Base-by-base conservation (phyloP, 805 yeast species). In the Priceomyces melissophilus region DNA sequence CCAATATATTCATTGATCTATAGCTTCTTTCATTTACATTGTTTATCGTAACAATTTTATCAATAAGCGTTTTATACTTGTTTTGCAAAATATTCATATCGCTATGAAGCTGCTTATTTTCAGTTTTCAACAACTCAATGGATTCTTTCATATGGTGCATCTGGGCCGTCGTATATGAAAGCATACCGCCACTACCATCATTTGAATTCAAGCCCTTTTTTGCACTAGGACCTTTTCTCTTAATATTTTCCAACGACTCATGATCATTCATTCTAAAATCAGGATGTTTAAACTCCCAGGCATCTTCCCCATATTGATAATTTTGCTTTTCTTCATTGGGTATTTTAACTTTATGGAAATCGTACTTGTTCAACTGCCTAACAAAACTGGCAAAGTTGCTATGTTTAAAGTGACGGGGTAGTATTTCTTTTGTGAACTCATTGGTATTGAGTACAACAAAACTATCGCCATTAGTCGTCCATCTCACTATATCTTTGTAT, bases 281-380 rank as follows among this genome's bases (percentile, higher is more conserved):
- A 0, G 96, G 95, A 61, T 93, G 98, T 57, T 82, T 81, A 68
- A 93, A 91, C 60, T 91, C 97, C 97, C 98, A 91, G 14, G 90
- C 81, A 60, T 83, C 79, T 42, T 82, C 88, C 30, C 89, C 86
- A 53, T 81, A 81, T 43, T 79, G 79, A 44, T 71, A 64, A 37
- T 47, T 54, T 44, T 55, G 58, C 52, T 75, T 76, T 45, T 79
- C 85, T 50, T 81, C 89, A 43, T 72, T 77, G 31, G 85, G 69
- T 35, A 79, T 72, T 58, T 91, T 87, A 34, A 93, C 95, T 66
- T 93, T 93, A 71, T 93, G 99, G 70, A 93, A 93, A 63, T 91
- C 99, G 58, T 93, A 93, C 64, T 93, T 93, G 73, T 93, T 93
- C 54, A 93, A 72, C 60, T 93, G 99, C 35, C 99, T 79, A 11